Evolutionary conservation across 768 basidiomycete genomes (phyloP).

Genomic region (Lactarius tabidus): DNA sequence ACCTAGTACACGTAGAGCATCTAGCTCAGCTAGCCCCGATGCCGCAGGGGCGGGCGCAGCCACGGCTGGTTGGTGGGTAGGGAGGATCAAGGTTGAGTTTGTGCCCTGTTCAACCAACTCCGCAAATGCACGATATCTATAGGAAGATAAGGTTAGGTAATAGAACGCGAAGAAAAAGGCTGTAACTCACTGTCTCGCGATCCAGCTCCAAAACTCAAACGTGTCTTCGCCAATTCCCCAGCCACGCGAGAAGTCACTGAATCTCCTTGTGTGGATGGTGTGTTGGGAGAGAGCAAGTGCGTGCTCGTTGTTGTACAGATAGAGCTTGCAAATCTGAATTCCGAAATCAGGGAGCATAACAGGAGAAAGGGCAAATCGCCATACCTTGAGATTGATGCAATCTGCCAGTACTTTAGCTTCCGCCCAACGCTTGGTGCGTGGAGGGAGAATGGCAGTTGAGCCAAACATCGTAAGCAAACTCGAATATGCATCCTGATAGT

Average conservation of each 20-base stretch:
- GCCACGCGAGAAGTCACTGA: conserved; percentile 79
- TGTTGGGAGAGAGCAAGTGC: conserved; percentile 77
- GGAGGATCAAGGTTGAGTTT: conserved; percentile 56
- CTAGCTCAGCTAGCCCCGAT: conserved; percentile 45
- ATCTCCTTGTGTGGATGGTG: conserved; percentile 78
- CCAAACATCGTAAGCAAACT: conserved; percentile 84
- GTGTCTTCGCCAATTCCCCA: conserved; percentile 98
- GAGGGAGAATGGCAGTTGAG: conserved; percentile 79
- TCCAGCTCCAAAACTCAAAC: conserved; percentile 98
- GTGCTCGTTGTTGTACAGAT: conserved; percentile 87
- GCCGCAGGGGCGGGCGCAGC: conserved; percentile 30
- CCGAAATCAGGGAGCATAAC: not conserved
- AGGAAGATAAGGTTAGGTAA: not conserved
- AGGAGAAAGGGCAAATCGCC: conserved; percentile 8
- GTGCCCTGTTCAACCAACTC: conserved; percentile 86
- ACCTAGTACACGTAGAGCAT: conserved; percentile 58
- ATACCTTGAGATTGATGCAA: conserved; percentile 85
- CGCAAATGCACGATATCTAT: conserved; percentile 82
- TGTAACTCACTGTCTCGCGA: conserved; percentile 75
- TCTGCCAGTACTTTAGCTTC: conserved; percentile 97
- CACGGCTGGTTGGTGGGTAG: conserved; percentile 47
- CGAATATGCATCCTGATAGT: conserved; percentile 92
- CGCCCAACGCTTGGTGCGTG: conserved; percentile 95
- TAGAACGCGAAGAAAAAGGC: not conserved
- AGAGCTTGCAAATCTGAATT: conserved; percentile 77